A percentile compares a stretch with the other conserved stretches of the same genome.
These are phyloP conservation scores for Fusarium sp. DNA, from an alignment of 2,329 filamentous ascomycete genomes.

Conservation along the genomic window DNA sequence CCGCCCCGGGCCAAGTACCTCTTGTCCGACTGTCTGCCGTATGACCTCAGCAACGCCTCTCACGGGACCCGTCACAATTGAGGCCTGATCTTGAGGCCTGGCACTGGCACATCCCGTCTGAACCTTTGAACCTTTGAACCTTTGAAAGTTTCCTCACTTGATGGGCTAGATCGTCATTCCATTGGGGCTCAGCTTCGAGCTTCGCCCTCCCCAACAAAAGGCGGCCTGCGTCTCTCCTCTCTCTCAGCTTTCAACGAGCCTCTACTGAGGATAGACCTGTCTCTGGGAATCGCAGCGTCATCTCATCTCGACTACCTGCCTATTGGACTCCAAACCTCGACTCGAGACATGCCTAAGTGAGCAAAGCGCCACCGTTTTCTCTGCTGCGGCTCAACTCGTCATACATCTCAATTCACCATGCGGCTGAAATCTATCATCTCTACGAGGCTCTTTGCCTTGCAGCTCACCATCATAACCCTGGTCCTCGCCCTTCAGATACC, in stretches of 20 bases:
- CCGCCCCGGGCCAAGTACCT: conserved; percentile 16
- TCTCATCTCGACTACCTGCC: background rate
- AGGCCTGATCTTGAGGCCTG: conserved; percentile 28
- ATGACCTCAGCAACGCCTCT: conserved; percentile 41
- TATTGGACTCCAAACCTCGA: background rate
- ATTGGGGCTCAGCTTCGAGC: background rate
- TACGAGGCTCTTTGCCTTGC: conserved; percentile 28
- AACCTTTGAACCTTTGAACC: background rate
- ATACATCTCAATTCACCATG: conserved; percentile 22
- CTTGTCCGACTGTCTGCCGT: conserved; percentile 17
- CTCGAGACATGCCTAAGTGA: background rate
- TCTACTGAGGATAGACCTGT: background rate
- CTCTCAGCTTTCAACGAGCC: background rate
- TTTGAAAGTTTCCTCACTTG: conserved; percentile 18
- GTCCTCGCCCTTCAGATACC: conserved; percentile 29
- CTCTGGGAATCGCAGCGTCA: background rate
- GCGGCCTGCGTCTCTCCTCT: background rate
- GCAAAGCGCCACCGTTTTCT: background rate
- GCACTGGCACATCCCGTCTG: background rate
- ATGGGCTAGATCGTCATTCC: conserved; percentile 15
- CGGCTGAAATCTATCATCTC: background rate
- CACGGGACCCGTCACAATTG: conserved; percentile 40
- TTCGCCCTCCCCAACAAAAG: conserved; percentile 12
- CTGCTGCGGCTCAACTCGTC: background rate
- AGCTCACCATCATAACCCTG: conserved; percentile 29